phyloP scores from a whole-genome alignment of 2,329 filamentous ascomycete genomes.

The Fusarium floridanum region DNA sequence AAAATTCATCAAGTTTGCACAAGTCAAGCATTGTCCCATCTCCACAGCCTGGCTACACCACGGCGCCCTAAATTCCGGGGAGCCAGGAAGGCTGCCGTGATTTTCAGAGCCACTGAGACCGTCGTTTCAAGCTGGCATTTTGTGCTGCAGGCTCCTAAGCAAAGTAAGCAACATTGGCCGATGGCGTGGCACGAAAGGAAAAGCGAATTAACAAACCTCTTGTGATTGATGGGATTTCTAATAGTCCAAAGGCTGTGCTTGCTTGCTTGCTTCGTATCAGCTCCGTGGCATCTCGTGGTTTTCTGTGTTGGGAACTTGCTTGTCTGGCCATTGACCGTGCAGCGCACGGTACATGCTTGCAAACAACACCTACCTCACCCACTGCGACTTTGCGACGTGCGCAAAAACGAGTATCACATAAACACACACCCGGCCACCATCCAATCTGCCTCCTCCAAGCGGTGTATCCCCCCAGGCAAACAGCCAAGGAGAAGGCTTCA shows the following conservation, averaged over 20 bases:
- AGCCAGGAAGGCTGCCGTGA: background rate
- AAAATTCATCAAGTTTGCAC: background rate
- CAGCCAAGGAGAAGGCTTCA: background rate
- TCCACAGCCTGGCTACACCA: background rate
- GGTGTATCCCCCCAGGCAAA: background rate
- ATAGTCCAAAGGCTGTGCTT: background rate
- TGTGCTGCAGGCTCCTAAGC: background rate
- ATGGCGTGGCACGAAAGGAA: background rate
- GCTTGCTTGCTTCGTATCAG: background rate
- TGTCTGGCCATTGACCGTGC: background rate
- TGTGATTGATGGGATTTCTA: background rate
- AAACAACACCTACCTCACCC: background rate
- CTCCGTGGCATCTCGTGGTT: background rate
- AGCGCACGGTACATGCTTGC: background rate
- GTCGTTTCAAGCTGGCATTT: background rate
- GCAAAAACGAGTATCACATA: constrained; percentile 2
- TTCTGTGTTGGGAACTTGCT: background rate
- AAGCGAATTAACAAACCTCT: background rate
- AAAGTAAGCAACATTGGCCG: background rate
- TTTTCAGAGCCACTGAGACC: background rate
- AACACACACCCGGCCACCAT: background rate
- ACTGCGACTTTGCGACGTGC: background rate
- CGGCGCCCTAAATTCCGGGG: background rate
- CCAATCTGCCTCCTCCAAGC: background rate
- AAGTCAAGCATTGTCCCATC: background rate